phyloP scores from a whole-genome alignment of 257 asterid genomes.

The Knoxia roxburghii region DNA sequence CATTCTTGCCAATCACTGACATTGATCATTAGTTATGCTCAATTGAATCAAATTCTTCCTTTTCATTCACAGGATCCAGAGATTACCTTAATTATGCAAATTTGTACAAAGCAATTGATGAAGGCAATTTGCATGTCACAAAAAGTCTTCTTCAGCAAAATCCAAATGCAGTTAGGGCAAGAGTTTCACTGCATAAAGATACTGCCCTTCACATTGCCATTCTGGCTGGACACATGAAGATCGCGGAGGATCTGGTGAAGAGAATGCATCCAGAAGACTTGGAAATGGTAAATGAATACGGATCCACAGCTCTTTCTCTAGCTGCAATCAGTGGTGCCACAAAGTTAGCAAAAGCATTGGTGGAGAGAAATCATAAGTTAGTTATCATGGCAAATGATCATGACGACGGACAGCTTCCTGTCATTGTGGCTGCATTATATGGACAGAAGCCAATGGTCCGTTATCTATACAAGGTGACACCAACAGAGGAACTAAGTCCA shows the following conservation, averaged over 20 bases:
- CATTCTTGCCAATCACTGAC: neutral
- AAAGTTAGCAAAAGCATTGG: slow-evolving; percentile 28
- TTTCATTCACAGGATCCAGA: slow-evolving; percentile 16
- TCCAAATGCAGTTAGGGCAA: slow-evolving; percentile 21
- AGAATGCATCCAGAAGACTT: slow-evolving; percentile 22
- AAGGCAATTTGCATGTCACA: slow-evolving; percentile 14
- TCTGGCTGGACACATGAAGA: slow-evolving; percentile 24
- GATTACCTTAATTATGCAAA: slow-evolving; percentile 19
- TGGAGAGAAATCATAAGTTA: slow-evolving; percentile 18
- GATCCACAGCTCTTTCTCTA: slow-evolving; percentile 31
- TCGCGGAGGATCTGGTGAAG: slow-evolving; percentile 25
- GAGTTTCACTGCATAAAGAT: slow-evolving; percentile 31
- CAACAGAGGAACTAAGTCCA: slow-evolving; percentile 22
- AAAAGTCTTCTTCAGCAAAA: neutral
- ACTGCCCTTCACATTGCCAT: slow-evolving; percentile 42
- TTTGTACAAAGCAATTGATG: slow-evolving; percentile 26
- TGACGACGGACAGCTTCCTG: slow-evolving; percentile 47
- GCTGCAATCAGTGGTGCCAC: slow-evolving; percentile 32
- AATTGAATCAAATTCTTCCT: neutral
- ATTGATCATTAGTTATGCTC: neutral
- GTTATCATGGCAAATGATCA: slow-evolving; percentile 22
- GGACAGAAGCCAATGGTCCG: slow-evolving; percentile 32
- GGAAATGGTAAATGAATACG: slow-evolving; percentile 29
- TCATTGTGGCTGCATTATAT: slow-evolving; percentile 38
- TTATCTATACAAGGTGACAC: slow-evolving; percentile 28